Conservation (phyloP, 805 yeast species). For the Isabelozyma pseudorhagii region DNA sequence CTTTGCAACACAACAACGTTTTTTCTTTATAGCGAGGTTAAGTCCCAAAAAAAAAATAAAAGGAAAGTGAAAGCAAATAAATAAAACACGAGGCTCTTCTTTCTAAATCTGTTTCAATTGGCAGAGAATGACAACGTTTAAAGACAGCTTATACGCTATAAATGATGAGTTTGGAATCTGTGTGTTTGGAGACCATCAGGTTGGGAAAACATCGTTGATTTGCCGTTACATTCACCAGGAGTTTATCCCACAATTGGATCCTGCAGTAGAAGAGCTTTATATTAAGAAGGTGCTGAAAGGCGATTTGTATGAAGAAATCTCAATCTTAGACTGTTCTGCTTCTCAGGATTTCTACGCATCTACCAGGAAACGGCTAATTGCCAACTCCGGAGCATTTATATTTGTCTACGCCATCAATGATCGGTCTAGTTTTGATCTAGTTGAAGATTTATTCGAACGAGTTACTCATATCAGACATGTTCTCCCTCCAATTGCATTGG, state of each 20-base stretch:
- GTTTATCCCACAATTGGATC: constrained; percentile 15
- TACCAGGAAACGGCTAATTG: constrained; percentile 22
- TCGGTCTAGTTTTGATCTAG: constrained; percentile 21
- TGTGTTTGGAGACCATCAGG: constrained; percentile 20
- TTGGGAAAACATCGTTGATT: constrained; percentile 27
- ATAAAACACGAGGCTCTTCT: no score
- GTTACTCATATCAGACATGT: constrained; percentile 16
- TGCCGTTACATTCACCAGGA: constrained; percentile 18
- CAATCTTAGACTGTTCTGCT: constrained; percentile 30
- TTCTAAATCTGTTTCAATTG: no score
- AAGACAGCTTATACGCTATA: constrained; percentile 11
- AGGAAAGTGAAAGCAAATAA: no score
- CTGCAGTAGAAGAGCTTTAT: constrained; percentile 23
- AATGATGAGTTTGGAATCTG: constrained; percentile 22
- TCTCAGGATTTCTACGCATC: constrained; percentile 23
- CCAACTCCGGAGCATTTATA: constrained; percentile 22
- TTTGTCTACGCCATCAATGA: constrained; percentile 28
- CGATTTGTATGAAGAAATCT: constrained; percentile 17
- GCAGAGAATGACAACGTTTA: neutral
- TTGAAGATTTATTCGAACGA: constrained; percentile 26
- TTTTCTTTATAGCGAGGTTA: no score
- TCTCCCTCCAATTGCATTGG: constrained; percentile 28
- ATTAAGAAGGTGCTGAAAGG: constrained; percentile 13
- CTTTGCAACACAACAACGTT: no score
- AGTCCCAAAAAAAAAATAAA: no score